Base-by-base conservation (phyloP, 495 filamentous ascomycete genomes). In the Aspergillus bertholletiae region DNA sequence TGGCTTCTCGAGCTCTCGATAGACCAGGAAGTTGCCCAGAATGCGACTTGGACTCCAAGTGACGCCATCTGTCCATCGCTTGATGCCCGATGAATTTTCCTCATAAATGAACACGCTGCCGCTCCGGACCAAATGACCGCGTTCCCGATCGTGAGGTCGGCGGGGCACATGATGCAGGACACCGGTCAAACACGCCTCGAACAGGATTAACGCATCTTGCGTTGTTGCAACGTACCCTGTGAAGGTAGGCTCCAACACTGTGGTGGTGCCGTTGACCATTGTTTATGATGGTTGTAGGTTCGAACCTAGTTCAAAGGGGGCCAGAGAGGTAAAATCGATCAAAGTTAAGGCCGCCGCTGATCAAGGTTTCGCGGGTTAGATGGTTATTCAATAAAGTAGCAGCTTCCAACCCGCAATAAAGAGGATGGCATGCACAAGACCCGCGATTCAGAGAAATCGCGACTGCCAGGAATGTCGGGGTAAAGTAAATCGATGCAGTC, bases 11-110 rank as follows among this genome's bases (percentile, higher is more conserved):
- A 95, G 76, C 63, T 97, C 89, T 20, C 92, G 87, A 66, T 97
- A 97, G 56, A 97, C 80, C 27, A 96, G 81, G 61, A 91, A 95
- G 61, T 96, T 96, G 40, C 85, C 87, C 41, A 94, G 72, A 30
- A 96, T 92, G 15, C 92, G 85, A 66, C 91, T 95, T 0, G 92
- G 91, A 61, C 88, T 93, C 92, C 92, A 96, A 17, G 84, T 83
- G 12, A 89, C 80, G 2, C 91, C 90, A 66, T 97, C 92, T 0
- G 92, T 96, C 92, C 92, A 96, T 37, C 92, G 81, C 72, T 93
- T 95, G 70, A 96, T 95, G 2, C 88, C 89, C 1, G 91, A 93
- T 1, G 88, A 84, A 51, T 88, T 84, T 64, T 96, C 90, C 63
- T 94, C 89, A 70, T 96, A 96, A 58, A 96, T 88, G 67, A 96